Evolutionary conservation across 148 eudicot species (phyloP).

Genomic region (Spergularia bocconei): DNA sequence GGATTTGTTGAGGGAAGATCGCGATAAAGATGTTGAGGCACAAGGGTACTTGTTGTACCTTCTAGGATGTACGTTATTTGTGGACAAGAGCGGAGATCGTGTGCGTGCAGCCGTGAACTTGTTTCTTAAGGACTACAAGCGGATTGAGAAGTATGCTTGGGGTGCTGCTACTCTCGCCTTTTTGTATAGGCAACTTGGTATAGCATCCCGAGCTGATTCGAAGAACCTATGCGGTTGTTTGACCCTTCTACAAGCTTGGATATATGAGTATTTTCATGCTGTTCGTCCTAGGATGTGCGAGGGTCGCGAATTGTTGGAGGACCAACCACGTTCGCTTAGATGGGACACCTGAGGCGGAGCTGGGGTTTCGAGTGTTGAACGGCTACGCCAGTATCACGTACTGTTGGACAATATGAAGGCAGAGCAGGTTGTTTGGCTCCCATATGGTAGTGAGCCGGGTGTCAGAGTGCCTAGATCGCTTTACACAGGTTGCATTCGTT

Average conservation of each 20-base stretch:
- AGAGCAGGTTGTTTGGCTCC: no score
- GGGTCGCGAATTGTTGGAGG: no score
- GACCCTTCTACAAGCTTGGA: background rate
- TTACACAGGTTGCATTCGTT: no score
- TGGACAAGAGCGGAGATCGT: background rate
- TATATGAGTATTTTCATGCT: background rate
- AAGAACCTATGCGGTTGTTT: background rate
- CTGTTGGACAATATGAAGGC: no score
- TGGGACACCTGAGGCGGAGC: no score
- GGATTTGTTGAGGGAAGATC: no score
- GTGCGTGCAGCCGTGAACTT: background rate
- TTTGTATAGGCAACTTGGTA: background rate
- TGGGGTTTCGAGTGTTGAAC: no score
- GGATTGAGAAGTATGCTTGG: background rate
- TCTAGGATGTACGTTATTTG: background rate
- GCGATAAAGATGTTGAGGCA: background rate
- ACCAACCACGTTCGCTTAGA: no score
- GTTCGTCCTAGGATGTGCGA: no score
- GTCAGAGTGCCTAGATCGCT: no score
- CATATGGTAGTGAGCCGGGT: no score
- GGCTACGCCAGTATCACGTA: no score
- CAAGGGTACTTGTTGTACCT: background rate
- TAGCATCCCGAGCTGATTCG: background rate
- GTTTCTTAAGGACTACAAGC: background rate
- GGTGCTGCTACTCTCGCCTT: background rate